These are phyloP conservation scores for Sistotremastrum niveocremeum DNA, from an alignment of 768 basidiomycete genomes.

Conservation along the genomic window DNA sequence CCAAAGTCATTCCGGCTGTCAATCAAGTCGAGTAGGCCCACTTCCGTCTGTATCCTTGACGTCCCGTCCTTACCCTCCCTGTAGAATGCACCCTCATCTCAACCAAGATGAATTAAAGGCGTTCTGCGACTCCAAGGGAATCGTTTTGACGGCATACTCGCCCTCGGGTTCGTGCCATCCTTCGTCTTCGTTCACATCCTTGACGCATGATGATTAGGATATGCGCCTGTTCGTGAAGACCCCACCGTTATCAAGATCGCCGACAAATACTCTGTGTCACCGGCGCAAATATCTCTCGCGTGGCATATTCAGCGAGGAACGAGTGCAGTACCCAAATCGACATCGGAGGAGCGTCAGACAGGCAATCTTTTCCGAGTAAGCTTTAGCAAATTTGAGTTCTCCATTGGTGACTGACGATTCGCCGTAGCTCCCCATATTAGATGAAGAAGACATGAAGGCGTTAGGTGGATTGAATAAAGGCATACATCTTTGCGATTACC, in stretches of 20 bases:
- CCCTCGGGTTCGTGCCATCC: constrained; percentile 23
- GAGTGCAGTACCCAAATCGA: constrained; percentile 34
- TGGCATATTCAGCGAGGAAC: constrained; percentile 38
- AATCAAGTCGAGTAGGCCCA: constrained; percentile 43
- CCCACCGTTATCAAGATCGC: constrained; percentile 32
- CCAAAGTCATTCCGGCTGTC: constrained; percentile 44
- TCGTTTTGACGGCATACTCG: constrained; percentile 54
- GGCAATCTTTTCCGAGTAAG: constrained; percentile 25
- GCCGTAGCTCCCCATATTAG: too few species aligned
- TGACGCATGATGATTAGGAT: constrained; percentile 17
- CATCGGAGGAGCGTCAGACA: constrained; percentile 32
- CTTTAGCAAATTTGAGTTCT: too few species aligned
- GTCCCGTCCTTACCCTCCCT: constrained; percentile 9
- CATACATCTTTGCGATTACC: too few species aligned
- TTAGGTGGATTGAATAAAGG: too few species aligned
- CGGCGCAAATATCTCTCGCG: constrained; percentile 35
- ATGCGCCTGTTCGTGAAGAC: constrained; percentile 30
- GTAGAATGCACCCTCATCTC: constrained; percentile 56
- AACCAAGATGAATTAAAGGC: constrained; percentile 43
- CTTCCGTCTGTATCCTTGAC: not conserved
- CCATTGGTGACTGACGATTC: too few species aligned
- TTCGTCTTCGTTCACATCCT: too few species aligned
- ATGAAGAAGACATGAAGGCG: too few species aligned
- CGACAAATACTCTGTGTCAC: constrained; percentile 30
- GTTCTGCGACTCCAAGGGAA: constrained; percentile 41